Evolutionary conservation across 805 yeast genomes (phyloP).

Genomic region (Wickerhamia fluorescens): DNA sequence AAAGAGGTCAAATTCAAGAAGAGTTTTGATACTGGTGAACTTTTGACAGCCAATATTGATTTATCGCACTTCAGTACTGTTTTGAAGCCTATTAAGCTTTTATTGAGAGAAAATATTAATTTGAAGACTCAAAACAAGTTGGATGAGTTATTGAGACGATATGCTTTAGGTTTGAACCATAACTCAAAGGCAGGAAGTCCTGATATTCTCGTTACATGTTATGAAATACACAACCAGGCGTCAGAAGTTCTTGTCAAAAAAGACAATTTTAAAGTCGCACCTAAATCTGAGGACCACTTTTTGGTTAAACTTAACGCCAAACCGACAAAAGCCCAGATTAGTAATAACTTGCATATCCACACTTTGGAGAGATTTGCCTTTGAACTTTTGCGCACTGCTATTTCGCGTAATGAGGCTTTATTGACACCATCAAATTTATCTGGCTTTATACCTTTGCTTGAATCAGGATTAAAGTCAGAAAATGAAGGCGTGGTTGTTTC

Average conservation of each 20-base stretch:
- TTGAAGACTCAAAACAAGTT: conserved; percentile 65
- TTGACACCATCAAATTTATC: conserved; percentile 52
- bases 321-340: conserved; percentile 45
- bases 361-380: conserved; percentile 70
- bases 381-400: conserved; percentile 66
- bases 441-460: conserved; percentile 71
- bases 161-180: conserved; percentile 69
- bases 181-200: conserved; percentile 53
- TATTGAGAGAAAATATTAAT: conserved; percentile 56
- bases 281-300: conserved; percentile 53
- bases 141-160: conserved; percentile 71
- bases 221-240: conserved; percentile 60
- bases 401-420: conserved; percentile 55
- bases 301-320: conserved; percentile 65
- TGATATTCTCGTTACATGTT: conserved; percentile 63
- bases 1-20: conserved; percentile 87
- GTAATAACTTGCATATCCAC: conserved; percentile 48
- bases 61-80: conserved; percentile 50
- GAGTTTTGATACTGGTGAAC: conserved; percentile 81
- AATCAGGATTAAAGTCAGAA: conserved; percentile 51
- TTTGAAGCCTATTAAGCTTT: conserved; percentile 59
- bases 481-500: conserved; percentile 75
- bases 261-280: conserved; percentile 12
- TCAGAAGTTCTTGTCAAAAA: conserved; percentile 11
- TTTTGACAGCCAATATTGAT: conserved; percentile 58